Evolutionary conservation across 1,284 basidiomycete species (phyloP), one percentile per base, ranked within the genome.

Genomic region (Cutaneotrichosporon spelunceum): DNA sequence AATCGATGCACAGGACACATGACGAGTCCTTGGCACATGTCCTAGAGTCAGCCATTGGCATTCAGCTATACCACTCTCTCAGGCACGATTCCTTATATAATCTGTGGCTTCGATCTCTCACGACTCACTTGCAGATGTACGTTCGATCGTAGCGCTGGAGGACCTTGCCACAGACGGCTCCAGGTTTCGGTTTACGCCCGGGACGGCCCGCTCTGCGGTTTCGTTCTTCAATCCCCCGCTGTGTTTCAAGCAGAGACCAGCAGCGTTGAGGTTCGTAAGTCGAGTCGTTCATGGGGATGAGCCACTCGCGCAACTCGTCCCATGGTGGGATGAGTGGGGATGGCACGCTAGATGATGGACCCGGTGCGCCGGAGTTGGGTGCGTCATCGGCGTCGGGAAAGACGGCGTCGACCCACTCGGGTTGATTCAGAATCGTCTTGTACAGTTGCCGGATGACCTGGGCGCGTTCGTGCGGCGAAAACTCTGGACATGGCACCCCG

Each of bases 1-100:
- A 96, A 53, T 85, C 84, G 2, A 89, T 83, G 72, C 93, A 96
- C 39, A 96, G 82, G 2, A 95, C 90, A 68, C 89, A 93, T 65
- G 88, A 90, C 61, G 92, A 87, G 69, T 95, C 90, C 61, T 90
- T 81, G 1, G 89, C 87, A 76, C 93, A 96, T 67, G 95, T 93
- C 77, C 92, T 93, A 21, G 19, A 33, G 24, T 61, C 21, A 36
- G 34, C 27, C 7, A 29, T 16, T n/a, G 21, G 19, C 39, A 42
- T 50, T 50, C 48, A 27, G 26, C 30, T 14, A 34, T 24, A 53
- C n/a, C n/a, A 19, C 52, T 30, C 27, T 24, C 27, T 27, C 48
- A 50, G 48, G 48, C 48, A 50, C 55, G 21, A 36, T n/a, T 19
- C 21, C 26, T 24, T 29, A 49, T 45, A 47, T 23, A 42, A 49